These are phyloP conservation scores for Eimeria brunetti DNA, from an alignment of 169 alveolate species.

Conservation along the genomic window DNA sequence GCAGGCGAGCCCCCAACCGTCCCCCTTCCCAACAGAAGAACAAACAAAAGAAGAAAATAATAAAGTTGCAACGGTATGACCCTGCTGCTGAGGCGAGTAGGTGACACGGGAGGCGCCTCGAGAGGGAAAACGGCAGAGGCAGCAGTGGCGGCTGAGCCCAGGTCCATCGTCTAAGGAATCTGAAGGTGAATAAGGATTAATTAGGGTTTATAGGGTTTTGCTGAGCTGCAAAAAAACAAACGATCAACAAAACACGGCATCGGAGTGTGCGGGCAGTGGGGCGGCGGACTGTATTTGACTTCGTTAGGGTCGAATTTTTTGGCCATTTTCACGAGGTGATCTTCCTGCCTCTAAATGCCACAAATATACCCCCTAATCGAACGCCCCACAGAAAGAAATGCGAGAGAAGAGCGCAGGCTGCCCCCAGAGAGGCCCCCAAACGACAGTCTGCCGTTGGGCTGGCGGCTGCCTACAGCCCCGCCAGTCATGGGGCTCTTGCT, in stretches of 20 bases:
- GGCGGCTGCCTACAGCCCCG: constrained; percentile 21
- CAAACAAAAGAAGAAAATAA: background rate
- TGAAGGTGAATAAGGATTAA: background rate
- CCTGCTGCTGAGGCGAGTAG: background rate
- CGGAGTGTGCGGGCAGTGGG: background rate
- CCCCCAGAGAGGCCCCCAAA: constrained; percentile 14
- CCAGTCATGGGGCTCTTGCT: constrained; percentile 16
- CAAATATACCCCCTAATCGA: constrained; percentile 27
- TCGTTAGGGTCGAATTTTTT: constrained; percentile 86
- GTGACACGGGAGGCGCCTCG: background rate
- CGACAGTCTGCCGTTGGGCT: constrained; percentile 29
- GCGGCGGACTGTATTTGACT: constrained; percentile 82
- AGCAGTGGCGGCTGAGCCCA: background rate
- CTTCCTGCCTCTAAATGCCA: constrained; percentile 5
- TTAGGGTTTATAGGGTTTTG: background rate
- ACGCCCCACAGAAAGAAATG: constrained; percentile 38
- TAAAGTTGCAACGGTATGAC: background rate
- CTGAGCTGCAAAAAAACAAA: background rate
- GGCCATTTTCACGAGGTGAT: constrained; percentile 81
- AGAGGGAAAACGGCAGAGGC: constrained; percentile 11
- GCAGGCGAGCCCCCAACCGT: background rate
- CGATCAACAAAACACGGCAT: background rate
- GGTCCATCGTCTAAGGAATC: background rate
- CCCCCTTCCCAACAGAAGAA: background rate
- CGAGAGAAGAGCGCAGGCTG: background rate